Percentiles rank a stretch among this genome's conserved stretches.
Conservation (phyloP, 2,329 filamentous ascomycete species). For the Claviceps pazoutovae region DNA sequence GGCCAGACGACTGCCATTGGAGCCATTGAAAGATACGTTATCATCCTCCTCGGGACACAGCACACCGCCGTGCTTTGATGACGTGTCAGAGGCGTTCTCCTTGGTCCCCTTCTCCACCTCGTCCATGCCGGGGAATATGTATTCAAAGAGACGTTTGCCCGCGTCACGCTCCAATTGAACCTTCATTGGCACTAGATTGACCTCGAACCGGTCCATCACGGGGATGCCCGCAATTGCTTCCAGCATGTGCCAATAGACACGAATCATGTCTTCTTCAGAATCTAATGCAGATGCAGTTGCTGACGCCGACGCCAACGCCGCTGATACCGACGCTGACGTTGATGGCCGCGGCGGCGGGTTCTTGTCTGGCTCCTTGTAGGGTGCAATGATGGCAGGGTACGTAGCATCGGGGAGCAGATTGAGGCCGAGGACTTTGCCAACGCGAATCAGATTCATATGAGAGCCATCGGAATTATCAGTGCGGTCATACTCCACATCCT, state of each 20-base stretch:
- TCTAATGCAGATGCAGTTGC: constrained; percentile 14
- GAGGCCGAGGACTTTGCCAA: constrained; percentile 75
- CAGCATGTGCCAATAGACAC: constrained; percentile 95
- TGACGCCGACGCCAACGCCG: neutral
- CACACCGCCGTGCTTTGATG: constrained; percentile 25
- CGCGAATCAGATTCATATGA: constrained; percentile 81
- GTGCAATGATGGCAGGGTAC: constrained; percentile 91
- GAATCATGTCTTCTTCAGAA: constrained; percentile 62
- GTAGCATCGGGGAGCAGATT: constrained; percentile 83
- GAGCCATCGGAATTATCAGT: constrained; percentile 96
- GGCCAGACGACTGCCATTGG: constrained; percentile 20
- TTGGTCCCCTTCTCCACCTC: constrained; percentile 38
- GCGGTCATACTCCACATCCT: constrained; percentile 82
- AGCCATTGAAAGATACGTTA: constrained; percentile 30
- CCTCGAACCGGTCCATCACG: constrained; percentile 93
- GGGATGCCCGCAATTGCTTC: constrained; percentile 96
- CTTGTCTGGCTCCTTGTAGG: constrained; percentile 61
- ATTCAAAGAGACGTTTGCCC: constrained; percentile 87
- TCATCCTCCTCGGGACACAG: constrained; percentile 19
- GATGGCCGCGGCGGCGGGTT: constrained; percentile 8
- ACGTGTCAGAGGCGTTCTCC: constrained; percentile 41
- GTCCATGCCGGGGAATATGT: constrained; percentile 82
- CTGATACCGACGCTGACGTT: neutral
- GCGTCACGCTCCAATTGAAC: constrained; percentile 88
- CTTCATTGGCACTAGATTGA: constrained; percentile 83